Conservation (phyloP, 805 yeast species). For the Yarrowia porcina region DNA sequence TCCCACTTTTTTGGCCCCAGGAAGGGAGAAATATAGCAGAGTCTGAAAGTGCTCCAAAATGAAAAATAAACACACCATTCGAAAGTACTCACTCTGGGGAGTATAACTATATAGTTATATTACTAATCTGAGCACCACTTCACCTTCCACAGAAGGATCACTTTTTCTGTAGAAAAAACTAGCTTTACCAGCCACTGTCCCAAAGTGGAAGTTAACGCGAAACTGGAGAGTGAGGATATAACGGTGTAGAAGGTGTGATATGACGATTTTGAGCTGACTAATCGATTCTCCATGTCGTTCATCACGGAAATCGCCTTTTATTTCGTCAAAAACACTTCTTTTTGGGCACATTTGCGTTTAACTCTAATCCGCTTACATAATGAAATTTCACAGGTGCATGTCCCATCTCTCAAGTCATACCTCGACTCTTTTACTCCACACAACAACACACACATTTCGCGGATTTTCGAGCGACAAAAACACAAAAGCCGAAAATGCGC, state of each 20-base stretch:
- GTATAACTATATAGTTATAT: no score
- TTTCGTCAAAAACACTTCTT: no score
- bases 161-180: neutral
- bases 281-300: neutral
- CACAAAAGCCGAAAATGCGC: neutral
- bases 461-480: neutral
- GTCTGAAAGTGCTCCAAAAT: no score
- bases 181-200: slow-evolving; percentile 8
- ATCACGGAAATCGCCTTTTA: neutral
- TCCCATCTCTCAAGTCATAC: neutral
- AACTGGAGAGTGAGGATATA: neutral
- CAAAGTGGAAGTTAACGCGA: neutral
- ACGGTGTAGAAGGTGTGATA: neutral
- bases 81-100: no score
- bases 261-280: neutral
- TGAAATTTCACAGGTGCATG: slow-evolving; percentile 3
- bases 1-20: slow-evolving; percentile 12
- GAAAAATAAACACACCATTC: no score
- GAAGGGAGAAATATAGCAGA: no score
- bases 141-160: neutral
- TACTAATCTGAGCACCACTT: neutral
- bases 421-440: neutral
- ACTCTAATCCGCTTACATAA: neutral
- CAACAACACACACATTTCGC: neutral
- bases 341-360: neutral